Conservation (phyloP, 1,284 basidiomycete genomes). For the Boletellus dicymbophilus region DNA sequence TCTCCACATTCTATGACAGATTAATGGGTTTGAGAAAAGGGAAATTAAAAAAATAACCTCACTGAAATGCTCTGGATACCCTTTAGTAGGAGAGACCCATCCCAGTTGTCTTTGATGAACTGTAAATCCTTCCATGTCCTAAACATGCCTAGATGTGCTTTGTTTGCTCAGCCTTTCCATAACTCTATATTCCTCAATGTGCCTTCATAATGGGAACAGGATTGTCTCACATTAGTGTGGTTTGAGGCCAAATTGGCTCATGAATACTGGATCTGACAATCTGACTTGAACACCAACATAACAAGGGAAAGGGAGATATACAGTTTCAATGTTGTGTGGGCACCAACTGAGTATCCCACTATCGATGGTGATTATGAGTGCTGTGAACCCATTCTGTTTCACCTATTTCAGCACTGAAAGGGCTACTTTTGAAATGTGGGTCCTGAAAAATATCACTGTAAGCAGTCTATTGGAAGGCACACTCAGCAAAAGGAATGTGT, state of each 20-base stretch:
- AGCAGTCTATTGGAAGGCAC: not conserved
- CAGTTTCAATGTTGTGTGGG: constrained; percentile 45
- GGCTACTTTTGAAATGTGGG: constrained; percentile 44
- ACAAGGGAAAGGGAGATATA: constrained; percentile 37
- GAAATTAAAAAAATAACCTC: constrained; percentile 7
- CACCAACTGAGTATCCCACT: constrained; percentile 52
- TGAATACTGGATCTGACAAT: constrained; percentile 55
- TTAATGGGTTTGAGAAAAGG: not conserved
- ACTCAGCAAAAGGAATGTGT: not conserved
- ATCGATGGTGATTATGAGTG: constrained; percentile 55
- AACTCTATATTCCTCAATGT: constrained; percentile 41
- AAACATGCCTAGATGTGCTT: constrained; percentile 61
- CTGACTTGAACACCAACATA: constrained; percentile 47
- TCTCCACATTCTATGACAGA: constrained; percentile 61
- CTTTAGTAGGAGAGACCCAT: constrained; percentile 72
- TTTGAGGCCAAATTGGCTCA: constrained; percentile 37
- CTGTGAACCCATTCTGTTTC: constrained; percentile 49
- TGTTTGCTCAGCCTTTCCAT: constrained; percentile 57
- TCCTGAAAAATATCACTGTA: constrained; percentile 36
- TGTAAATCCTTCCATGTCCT: constrained; percentile 67
- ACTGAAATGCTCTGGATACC: constrained; percentile 63
- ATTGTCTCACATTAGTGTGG: constrained; percentile 31
- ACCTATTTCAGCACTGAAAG: constrained; percentile 49
- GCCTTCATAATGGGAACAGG: constrained; percentile 53
- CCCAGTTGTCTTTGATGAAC: constrained; percentile 68